A percentile compares a stretch with the other conserved stretches of the same genome.
Conservation (phyloP, 2,329 filamentous ascomycete genomes). For the Phoma sp. region DNA sequence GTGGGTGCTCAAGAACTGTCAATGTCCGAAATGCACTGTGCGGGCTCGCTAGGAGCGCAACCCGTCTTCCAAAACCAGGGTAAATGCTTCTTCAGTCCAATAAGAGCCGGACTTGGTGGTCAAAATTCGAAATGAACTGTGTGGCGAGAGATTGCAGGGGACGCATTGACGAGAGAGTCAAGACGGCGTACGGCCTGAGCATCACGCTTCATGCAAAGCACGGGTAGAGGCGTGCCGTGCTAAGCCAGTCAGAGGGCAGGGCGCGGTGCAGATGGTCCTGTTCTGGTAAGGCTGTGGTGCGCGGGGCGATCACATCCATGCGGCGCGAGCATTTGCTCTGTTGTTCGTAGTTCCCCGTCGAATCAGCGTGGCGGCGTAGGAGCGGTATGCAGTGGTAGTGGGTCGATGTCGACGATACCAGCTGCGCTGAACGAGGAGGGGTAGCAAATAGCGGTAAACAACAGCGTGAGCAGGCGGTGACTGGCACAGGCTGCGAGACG, state of each 20-base stretch:
- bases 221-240: slow-evolving; percentile 40
- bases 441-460: slow-evolving; percentile 47
- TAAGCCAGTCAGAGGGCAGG: slow-evolving; percentile 36
- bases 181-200: slow-evolving; percentile 30
- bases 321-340: slow-evolving; percentile 36
- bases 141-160: slow-evolving; percentile 43
- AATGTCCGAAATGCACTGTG: slow-evolving; percentile 36
- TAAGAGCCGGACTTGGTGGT: slow-evolving; percentile 26
- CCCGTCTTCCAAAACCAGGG: slow-evolving; percentile 28
- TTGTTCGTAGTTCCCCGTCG: slow-evolving; percentile 38
- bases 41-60: slow-evolving; percentile 34
- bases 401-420: slow-evolving; percentile 23
- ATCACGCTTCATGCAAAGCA: slow-evolving; percentile 41
- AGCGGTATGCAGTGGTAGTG: slow-evolving; percentile 40
- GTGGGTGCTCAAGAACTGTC: slow-evolving; percentile 34
- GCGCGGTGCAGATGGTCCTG: slow-evolving; percentile 34
- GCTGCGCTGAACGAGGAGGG: slow-evolving; percentile 8
- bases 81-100: slow-evolving; percentile 34
- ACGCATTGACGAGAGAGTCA: slow-evolving; percentile 37
- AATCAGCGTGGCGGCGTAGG: slow-evolving; percentile 37
- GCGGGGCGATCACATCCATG: slow-evolving; percentile 42
- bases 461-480: slow-evolving; percentile 33
- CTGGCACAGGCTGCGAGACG: slow-evolving; percentile 41
- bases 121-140: slow-evolving; percentile 47
- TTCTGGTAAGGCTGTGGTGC: slow-evolving; percentile 32